Evolutionary conservation across 1,284 basidiomycete genomes (phyloP), one percentile per base, ranked within the genome.

Genomic region (Phellopilus nigrolimitatus): DNA sequence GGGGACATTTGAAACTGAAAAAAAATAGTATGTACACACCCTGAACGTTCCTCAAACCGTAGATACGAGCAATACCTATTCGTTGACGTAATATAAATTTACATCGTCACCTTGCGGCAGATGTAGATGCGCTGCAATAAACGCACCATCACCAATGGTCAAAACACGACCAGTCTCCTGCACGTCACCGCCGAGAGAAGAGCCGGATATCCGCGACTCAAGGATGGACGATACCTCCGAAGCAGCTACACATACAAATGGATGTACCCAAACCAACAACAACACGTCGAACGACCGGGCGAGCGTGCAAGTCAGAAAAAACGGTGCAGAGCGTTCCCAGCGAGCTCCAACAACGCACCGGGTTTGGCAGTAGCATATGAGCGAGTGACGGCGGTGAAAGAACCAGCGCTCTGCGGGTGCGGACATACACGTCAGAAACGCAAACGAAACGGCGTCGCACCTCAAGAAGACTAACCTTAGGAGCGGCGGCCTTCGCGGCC

Each of bases 61-160:
- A 98, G 68, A 99, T 95, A 85, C 95, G 94, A 72, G 92, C 93
- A 69, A 98, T 97, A 95, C 95, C 95, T 95, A 91, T 95, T 44
- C 22, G 48, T 95, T n/a, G 65, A 98, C 95, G 74, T 93, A 91
- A 93, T 64, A 50, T 47, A 21, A 33, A 45, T 46, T 39, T 34
- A 34, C 44, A 47, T 24, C 44, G 43, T 38, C 44, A 40, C 34
- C 15, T 25, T n/a, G 9, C 44, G 25, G 22, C 45, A 37, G 28
- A 30, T 19, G 15, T 19, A 50, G 31, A 33, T 30, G 21, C 55
- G 10, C 48, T 2, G 50, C n/a, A 36, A 41, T 31, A 42, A 45
- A 24, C 9, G 31, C 22, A 43, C 41, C 46, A 15, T 37, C 43
- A 46, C 56, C 27, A 15, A 82, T 90, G 61, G 91, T 97, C 73